These are phyloP conservation scores for Colletotrichum sp. DNA, from an alignment of 2,329 filamentous ascomycete species.

Conservation along the genomic window DNA sequence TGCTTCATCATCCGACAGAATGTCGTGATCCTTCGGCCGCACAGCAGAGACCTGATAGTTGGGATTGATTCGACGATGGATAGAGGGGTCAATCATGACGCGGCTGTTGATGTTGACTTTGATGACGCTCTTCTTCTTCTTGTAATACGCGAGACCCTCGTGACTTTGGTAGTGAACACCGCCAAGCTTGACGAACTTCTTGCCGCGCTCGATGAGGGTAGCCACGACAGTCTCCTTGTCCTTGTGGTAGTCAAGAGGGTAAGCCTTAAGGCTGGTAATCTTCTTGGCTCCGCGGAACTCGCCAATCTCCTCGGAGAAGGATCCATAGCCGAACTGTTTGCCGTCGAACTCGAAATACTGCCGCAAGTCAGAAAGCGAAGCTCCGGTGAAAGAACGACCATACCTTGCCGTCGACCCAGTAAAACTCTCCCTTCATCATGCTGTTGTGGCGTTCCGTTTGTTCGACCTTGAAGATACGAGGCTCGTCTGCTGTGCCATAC, in stretches of 20 bases:
- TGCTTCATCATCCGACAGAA: constrained; percentile 55
- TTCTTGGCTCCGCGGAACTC: constrained; percentile 82
- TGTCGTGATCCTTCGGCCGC: constrained; percentile 72
- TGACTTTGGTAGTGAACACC: constrained; percentile 85
- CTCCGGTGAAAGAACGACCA: background rate
- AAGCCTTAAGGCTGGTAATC: constrained; percentile 79
- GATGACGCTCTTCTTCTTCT: constrained; percentile 75
- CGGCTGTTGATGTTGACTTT: constrained; percentile 88
- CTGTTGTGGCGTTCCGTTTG: constrained; percentile 72
- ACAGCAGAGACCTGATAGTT: constrained; percentile 83
- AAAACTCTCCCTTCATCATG: constrained; percentile 76
- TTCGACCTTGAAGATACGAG: constrained; percentile 83
- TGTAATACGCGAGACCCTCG: constrained; percentile 84
- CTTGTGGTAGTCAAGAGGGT: constrained; percentile 82
- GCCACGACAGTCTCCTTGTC: constrained; percentile 68
- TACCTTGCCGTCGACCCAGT: constrained; percentile 72
- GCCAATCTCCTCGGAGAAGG: constrained; percentile 70
- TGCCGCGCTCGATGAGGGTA: constrained; percentile 79
- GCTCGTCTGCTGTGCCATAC: constrained; percentile 78
- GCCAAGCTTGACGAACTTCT: constrained; percentile 81
- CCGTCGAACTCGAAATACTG: constrained; percentile 88
- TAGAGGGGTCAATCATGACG: constrained; percentile 85
- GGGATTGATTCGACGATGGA: constrained; percentile 83
- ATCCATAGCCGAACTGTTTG: constrained; percentile 81
- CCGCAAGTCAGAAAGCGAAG: background rate